phyloP scores from a whole-genome alignment of 768 basidiomycete genomes.

The Fistulinella prunicolor region DNA sequence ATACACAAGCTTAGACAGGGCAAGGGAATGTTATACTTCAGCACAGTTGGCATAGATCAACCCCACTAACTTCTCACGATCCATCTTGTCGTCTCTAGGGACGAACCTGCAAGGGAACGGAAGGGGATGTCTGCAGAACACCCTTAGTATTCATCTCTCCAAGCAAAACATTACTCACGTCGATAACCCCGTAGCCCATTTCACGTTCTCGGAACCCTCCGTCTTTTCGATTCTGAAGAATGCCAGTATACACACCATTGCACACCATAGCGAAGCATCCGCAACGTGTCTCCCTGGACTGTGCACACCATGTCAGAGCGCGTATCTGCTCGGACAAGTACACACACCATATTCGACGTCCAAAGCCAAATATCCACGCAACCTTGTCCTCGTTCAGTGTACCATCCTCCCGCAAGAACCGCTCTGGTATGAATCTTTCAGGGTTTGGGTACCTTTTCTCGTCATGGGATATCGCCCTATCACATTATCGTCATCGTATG shows the following conservation, averaged over 20 bases:
- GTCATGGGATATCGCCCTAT: slow-evolving; percentile 42
- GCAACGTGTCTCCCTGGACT: slow-evolving; percentile 23
- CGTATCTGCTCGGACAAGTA: too few relatives aligned
- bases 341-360: slow-evolving; percentile 19
- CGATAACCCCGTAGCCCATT: slow-evolving; percentile 15
- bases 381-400: slow-evolving; percentile 14
- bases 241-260: slow-evolving; percentile 16
- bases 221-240: slow-evolving; percentile 19
- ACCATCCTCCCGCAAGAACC: slow-evolving; percentile 30
- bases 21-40: slow-evolving; percentile 9
- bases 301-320: background rate
- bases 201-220: slow-evolving; percentile 13
- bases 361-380: slow-evolving; percentile 19
- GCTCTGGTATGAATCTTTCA: slow-evolving; percentile 34
- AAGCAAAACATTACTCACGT: slow-evolving; percentile 3
- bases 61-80: slow-evolving; percentile 10
- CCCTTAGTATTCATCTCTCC: background rate
- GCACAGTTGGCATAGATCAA: slow-evolving; percentile 8
- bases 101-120: slow-evolving; percentile 17
- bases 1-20: too few relatives aligned
- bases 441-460: slow-evolving; percentile 35
- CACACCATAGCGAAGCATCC: slow-evolving; percentile 22
- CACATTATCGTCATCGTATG: background rate
- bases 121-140: slow-evolving; percentile 8
- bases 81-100: slow-evolving; percentile 15